These are phyloP conservation scores for Mycosphaerella sp. DNA, from an alignment of 2,329 filamentous ascomycete species.

Conservation along the genomic window DNA sequence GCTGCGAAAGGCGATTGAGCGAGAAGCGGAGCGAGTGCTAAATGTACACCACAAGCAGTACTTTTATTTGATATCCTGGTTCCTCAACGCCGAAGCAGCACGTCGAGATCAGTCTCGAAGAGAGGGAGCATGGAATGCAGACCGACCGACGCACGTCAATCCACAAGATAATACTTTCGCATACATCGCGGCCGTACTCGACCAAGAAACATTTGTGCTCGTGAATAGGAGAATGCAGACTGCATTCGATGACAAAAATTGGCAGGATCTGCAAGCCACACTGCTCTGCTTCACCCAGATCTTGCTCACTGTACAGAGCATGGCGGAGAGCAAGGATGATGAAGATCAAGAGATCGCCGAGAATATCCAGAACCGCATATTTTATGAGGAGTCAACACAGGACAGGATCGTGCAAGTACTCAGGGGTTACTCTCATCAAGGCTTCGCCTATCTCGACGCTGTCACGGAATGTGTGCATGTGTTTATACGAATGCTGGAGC, in stretches of 20 bases:
- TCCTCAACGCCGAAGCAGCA: conserved; percentile 69
- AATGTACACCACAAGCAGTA: conserved; percentile 75
- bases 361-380: conserved; percentile 94
- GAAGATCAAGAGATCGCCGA: conserved; percentile 98
- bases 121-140: conserved; percentile 38
- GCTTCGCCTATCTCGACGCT: conserved; percentile 87
- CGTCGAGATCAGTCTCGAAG: conserved; percentile 50
- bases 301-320: conserved; percentile 77
- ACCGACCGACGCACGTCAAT: conserved; percentile 33
- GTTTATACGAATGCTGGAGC: conserved; percentile 84
- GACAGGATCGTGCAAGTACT: conserved; percentile 77
- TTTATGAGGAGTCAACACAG: conserved; percentile 94
- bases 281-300: conserved; percentile 97
- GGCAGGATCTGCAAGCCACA: conserved; percentile 77
- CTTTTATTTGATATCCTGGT: conserved; percentile 91
- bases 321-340: conserved; percentile 74
- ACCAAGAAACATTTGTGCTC: conserved; percentile 90
- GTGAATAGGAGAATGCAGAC: conserved; percentile 77
- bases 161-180: conserved; percentile 69
- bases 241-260: conserved; percentile 74
- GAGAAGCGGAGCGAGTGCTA: conserved; percentile 73
- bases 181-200: conserved; percentile 80
- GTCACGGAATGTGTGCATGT: conserved; percentile 87
- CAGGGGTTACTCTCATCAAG: conserved; percentile 84
- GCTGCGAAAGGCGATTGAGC: conserved; percentile 80